Evolutionary conservation across 2,329 filamentous ascomycete species (phyloP).

Genomic region (Diplodia mutila): DNA sequence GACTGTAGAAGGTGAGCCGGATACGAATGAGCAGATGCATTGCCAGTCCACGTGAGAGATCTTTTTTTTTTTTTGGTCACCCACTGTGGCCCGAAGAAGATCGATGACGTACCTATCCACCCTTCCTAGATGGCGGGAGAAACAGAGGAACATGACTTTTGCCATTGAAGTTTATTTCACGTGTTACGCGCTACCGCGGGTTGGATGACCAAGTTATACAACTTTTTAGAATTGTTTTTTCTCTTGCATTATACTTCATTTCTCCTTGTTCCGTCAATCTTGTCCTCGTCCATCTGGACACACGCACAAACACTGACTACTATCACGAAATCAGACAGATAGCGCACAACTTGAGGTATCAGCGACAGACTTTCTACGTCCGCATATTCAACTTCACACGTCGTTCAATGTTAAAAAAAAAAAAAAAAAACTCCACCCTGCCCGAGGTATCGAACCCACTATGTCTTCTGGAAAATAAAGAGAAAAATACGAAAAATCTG

Average conservation of each 20-base stretch:
- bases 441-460: conserved; percentile 21
- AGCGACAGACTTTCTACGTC: conserved; percentile 6
- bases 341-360: conserved; percentile 10
- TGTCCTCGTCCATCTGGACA: neutral
- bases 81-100: too few relatives aligned
- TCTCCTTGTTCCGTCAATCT: neutral
- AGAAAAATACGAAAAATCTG: neutral
- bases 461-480: neutral
- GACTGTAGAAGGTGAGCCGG: too few relatives aligned
- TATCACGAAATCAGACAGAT: neutral
- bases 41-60: too few relatives aligned
- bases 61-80: too few relatives aligned
- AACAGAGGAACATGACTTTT: too few relatives aligned
- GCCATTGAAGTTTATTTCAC: neutral
- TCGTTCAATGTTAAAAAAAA: too few relatives aligned
- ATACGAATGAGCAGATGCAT: too few relatives aligned
- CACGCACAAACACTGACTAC: neutral
- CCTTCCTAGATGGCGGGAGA: too few relatives aligned
- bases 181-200: neutral
- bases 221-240: too few relatives aligned
- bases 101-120: too few relatives aligned
- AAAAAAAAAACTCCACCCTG: conserved; percentile 2
- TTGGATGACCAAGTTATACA: neutral
- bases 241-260: neutral
- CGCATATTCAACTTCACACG: neutral